phyloP scores from a whole-genome alignment of 2,329 filamentous ascomycete genomes.

The Kalaharituber pfeilii region DNA sequence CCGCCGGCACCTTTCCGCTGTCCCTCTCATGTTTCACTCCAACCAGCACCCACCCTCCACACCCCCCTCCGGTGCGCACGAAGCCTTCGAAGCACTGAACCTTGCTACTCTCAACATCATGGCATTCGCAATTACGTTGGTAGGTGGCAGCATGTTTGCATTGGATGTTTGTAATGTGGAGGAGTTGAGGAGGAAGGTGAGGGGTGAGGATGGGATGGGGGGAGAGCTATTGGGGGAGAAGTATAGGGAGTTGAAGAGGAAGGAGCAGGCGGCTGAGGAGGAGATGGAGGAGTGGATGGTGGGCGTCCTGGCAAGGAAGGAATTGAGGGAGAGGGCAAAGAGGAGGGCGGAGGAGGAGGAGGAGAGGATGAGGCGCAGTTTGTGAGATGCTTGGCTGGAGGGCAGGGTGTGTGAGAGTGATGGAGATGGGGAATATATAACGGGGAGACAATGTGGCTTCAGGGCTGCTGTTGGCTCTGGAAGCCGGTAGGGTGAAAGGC shows the following conservation, averaged over 20 bases:
- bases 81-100: conserved; percentile 68
- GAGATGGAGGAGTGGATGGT: conserved; percentile 46
- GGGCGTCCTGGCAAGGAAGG: conserved; percentile 41
- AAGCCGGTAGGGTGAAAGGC: no score
- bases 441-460: no score
- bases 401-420: no score
- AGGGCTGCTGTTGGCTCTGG: no score
- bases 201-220: conserved; percentile 26
- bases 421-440: no score
- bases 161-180: conserved; percentile 56
- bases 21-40: conserved; percentile 55
- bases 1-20: conserved; percentile 39
- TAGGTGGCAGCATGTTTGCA: conserved; percentile 57
- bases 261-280: conserved; percentile 38
- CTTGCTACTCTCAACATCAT: conserved; percentile 75
- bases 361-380: background rate
- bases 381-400: no score
- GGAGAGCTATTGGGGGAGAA: conserved; percentile 20
- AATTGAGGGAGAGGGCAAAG: conserved; percentile 28
- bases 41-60: conserved; percentile 37
- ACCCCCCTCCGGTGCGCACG: conserved; percentile 44
- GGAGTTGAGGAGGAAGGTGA: conserved; percentile 42
- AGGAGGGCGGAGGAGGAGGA: conserved; percentile 10
- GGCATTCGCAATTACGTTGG: conserved; percentile 54
- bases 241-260: conserved; percentile 16